phyloP scores from a whole-genome alignment of 2,329 filamentous ascomycete species.

The Botryotinia globosa region DNA sequence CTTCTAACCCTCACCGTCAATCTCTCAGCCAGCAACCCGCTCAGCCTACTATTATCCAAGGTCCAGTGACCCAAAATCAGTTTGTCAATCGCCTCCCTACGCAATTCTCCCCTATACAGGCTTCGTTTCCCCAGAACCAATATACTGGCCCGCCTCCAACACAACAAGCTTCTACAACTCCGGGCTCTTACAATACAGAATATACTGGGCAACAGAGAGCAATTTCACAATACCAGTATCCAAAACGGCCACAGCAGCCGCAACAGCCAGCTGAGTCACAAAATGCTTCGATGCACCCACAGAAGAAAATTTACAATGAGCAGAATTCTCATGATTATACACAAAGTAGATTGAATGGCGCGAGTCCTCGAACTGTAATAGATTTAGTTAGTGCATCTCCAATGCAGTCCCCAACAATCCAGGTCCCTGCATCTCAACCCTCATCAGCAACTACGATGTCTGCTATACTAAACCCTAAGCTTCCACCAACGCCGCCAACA shows the following conservation, averaged over 20 bases:
- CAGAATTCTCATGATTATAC: not conserved
- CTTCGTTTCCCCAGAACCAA: not conserved
- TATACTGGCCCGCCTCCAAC: not conserved
- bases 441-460: not conserved
- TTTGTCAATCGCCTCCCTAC: not conserved
- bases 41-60: not conserved
- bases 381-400: not conserved
- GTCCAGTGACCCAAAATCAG: not conserved
- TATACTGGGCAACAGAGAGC: not conserved
- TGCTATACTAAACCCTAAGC: slow-evolving; percentile 5
- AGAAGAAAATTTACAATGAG: not conserved
- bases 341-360: not conserved
- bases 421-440: not conserved
- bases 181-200: not conserved
- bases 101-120: not conserved
- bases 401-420: not conserved
- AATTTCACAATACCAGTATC: not conserved
- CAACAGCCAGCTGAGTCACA: not conserved
- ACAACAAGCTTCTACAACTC: not conserved
- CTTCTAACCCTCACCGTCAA: not conserved
- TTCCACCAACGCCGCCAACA: slow-evolving; percentile 7
- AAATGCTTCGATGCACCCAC: not conserved
- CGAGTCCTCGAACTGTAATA: not conserved
- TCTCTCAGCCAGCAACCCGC: not conserved
- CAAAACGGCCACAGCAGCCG: not conserved